phyloP scores from a whole-genome alignment of 352 stramenopile genomes.

The Thraustochytrium sp. region DNA sequence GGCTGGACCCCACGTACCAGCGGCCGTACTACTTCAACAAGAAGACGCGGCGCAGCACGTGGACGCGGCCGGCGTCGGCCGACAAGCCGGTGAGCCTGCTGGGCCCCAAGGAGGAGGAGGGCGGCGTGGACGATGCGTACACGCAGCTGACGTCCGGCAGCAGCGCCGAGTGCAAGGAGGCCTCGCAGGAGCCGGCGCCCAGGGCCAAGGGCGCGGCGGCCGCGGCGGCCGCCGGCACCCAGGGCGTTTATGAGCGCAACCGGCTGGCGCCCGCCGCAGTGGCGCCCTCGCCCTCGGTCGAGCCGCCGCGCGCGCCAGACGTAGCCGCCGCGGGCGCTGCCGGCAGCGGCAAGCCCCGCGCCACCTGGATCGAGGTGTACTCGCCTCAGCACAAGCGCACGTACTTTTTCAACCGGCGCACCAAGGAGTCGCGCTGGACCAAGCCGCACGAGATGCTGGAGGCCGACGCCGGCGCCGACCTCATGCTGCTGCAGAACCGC shows the following conservation, averaged over 20 bases:
- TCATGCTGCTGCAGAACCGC: not conserved
- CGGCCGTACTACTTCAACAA: slow-evolving; percentile 43
- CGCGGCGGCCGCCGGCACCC: not conserved
- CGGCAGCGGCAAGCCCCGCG: not conserved
- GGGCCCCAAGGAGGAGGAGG: not conserved
- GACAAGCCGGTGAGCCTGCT: not conserved
- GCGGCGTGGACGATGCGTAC: not conserved
- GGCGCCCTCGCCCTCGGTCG: not conserved
- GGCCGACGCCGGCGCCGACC: not conserved
- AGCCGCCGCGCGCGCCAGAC: not conserved
- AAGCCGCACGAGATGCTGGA: not conserved
- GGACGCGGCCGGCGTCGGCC: not conserved
- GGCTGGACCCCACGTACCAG: slow-evolving; percentile 16
- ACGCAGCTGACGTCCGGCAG: not conserved
- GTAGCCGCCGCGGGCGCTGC: not conserved
- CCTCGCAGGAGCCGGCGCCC: not conserved
- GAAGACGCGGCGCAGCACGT: slow-evolving; percentile 36
- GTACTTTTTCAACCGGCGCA: slow-evolving; percentile 40
- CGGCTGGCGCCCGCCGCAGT: not conserved
- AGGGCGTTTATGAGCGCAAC: not conserved
- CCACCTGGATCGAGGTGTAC: slow-evolving; percentile 39
- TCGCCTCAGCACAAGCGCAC: slow-evolving; percentile 20
- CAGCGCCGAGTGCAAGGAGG: not conserved
- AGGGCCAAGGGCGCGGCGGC: not conserved
- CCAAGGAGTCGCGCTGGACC: slow-evolving; percentile 26